phyloP scores from a whole-genome alignment of 2,329 filamentous ascomycete genomes.

The Catunica adiposa region DNA sequence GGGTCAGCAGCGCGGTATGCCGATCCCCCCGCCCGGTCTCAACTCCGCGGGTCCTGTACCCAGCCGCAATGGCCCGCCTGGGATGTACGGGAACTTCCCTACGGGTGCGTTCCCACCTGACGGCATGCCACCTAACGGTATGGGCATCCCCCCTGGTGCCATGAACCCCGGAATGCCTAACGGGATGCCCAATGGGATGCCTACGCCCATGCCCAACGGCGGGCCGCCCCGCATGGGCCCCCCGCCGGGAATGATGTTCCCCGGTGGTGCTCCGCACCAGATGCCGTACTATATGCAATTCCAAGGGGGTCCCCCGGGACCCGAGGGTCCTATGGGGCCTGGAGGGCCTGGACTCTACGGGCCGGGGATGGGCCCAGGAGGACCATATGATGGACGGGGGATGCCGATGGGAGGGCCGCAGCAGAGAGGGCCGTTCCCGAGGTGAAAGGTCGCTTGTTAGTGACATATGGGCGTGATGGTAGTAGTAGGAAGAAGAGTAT shows the following conservation, averaged over 20 bases:
- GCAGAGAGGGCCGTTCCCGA: constrained; percentile 27
- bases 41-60: constrained; percentile 21
- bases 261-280: not conserved
- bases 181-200: constrained; percentile 33
- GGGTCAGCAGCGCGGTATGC: constrained; percentile 29
- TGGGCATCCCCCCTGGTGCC: constrained; percentile 33
- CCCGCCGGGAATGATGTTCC: constrained; percentile 20
- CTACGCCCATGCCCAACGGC: not conserved
- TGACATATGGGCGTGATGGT: not conserved
- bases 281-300: constrained; percentile 21
- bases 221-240: not conserved
- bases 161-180: constrained; percentile 38
- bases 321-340: not conserved
- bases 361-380: constrained; percentile 22
- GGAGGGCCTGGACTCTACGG: constrained; percentile 21
- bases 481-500: not conserved
- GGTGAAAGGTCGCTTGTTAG: constrained; percentile 14
- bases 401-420: constrained; percentile 24
- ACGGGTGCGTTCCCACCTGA: constrained; percentile 42
- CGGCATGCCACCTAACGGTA: constrained; percentile 18
- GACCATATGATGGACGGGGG: constrained; percentile 30
- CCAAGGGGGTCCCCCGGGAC: constrained; percentile 34
- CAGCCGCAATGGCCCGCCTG: constrained; percentile 33
- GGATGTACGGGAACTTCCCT: constrained; percentile 28
- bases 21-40: constrained; percentile 44